These are phyloP conservation scores for Chlorella sorokiniana DNA, from an alignment of 139 green algal genomes.

Conservation along the genomic window DNA sequence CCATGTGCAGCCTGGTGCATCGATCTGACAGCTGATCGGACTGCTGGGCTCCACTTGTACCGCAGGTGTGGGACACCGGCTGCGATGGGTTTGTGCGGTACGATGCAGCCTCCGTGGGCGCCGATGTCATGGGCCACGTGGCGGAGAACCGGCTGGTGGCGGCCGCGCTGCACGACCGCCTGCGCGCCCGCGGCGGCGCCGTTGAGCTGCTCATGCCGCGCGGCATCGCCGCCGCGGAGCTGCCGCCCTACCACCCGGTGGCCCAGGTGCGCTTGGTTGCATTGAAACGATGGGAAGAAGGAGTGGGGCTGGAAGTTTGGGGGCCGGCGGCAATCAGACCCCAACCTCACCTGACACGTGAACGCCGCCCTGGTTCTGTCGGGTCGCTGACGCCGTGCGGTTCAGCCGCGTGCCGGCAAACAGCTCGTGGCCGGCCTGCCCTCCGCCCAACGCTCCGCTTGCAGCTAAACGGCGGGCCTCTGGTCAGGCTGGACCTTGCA, in stretches of 20 bases:
- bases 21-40: not conserved
- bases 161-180: not conserved
- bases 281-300: no score
- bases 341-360: no score
- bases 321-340: no score
- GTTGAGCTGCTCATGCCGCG: conserved; percentile 6
- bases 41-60: not conserved
- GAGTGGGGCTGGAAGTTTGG: no score
- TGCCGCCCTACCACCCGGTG: conserved; percentile 2
- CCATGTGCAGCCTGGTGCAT: no score
- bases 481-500: conserved; percentile 24
- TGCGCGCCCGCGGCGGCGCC: not conserved
- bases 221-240: not conserved
- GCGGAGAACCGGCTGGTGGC: not conserved
- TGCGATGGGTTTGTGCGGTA: not conserved
- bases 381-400: no score
- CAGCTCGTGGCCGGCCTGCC: no score
- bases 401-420: not conserved
- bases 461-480: not conserved
- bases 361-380: no score
- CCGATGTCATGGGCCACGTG: not conserved
- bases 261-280: not conserved
- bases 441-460: no score
- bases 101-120: not conserved
- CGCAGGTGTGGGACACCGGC: conserved; percentile 14